Percentiles rank a stretch among this genome's conserved stretches.
These are phyloP conservation scores for Leccinum boreale DNA, from an alignment of 768 basidiomycete species.

Conservation along the genomic window DNA sequence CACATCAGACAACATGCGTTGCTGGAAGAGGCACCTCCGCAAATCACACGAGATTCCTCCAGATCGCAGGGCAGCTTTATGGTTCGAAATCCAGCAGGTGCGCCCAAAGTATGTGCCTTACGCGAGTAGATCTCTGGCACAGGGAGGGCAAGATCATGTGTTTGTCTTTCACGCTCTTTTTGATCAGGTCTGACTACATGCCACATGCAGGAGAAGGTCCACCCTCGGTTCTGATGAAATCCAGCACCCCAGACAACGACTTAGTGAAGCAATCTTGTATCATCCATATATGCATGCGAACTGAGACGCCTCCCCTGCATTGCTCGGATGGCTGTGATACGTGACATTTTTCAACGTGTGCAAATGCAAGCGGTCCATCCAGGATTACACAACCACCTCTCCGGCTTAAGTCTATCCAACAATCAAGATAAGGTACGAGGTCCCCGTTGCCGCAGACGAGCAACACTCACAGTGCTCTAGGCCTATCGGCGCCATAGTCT, in stretches of 20 bases:
- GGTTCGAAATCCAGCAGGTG: neutral
- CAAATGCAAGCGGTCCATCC: neutral
- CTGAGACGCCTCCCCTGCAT: neutral
- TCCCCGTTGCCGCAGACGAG: conserved; percentile 4
- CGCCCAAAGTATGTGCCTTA: neutral
- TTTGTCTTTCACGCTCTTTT: neutral
- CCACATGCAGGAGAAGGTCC: neutral
- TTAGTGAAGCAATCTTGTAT: neutral
- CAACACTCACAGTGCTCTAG: neutral
- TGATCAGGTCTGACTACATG: neutral
- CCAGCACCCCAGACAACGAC: neutral
- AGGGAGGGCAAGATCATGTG: neutral
- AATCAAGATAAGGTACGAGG: conserved; percentile 1
- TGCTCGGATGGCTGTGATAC: neutral
- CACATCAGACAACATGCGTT: no score
- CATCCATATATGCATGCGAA: neutral
- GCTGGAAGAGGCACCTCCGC: neutral
- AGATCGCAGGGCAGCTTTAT: neutral
- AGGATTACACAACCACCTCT: conserved; percentile 1
- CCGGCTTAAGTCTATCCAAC: neutral
- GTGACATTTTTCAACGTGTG: neutral
- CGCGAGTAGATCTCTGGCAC: neutral
- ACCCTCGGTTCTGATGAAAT: neutral
- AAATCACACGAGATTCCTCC: neutral
- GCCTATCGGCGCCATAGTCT: neutral